Evolutionary conservation across 2,329 filamentous ascomycete genomes (phyloP).

Genomic region (Beauveria bassiana): DNA sequence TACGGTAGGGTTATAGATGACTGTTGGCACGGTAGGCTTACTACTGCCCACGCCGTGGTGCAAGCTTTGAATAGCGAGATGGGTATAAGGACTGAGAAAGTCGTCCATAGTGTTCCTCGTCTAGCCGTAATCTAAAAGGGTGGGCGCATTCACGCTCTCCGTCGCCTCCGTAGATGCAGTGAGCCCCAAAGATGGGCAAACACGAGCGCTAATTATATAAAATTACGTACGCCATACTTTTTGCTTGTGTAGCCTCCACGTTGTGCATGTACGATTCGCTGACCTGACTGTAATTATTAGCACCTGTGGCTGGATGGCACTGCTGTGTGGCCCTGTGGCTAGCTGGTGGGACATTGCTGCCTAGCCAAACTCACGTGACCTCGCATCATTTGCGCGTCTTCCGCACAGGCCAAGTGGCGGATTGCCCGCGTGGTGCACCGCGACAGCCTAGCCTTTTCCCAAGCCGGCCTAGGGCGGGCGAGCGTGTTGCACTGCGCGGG

Average conservation of each 20-base stretch:
- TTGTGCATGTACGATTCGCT: not conserved
- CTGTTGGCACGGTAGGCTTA: not conserved
- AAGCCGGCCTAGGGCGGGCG: not conserved
- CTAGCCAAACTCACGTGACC: not conserved
- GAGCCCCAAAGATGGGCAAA: no score
- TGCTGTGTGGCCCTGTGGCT: not conserved
- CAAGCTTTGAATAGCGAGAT: not conserved
- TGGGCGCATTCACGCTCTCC: no score
- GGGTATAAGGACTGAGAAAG: not conserved
- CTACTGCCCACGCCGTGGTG: not conserved
- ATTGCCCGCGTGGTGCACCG: not conserved
- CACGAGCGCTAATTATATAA: no score
- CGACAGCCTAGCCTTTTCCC: not conserved
- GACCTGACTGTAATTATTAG: not conserved
- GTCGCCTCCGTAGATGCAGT: no score
- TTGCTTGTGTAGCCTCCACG: no score
- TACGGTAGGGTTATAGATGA: not conserved
- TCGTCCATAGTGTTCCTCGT: not conserved
- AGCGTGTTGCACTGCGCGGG: not conserved
- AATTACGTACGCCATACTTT: no score
- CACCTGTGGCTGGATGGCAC: not conserved
- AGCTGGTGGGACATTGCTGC: not conserved
- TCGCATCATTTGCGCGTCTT: slow-evolving; percentile 7
- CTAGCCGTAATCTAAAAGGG: not conserved
- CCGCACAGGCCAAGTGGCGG: not conserved